Conservation (phyloP, 768 basidiomycete genomes). For the Cystofilobasidium ferigula region DNA sequence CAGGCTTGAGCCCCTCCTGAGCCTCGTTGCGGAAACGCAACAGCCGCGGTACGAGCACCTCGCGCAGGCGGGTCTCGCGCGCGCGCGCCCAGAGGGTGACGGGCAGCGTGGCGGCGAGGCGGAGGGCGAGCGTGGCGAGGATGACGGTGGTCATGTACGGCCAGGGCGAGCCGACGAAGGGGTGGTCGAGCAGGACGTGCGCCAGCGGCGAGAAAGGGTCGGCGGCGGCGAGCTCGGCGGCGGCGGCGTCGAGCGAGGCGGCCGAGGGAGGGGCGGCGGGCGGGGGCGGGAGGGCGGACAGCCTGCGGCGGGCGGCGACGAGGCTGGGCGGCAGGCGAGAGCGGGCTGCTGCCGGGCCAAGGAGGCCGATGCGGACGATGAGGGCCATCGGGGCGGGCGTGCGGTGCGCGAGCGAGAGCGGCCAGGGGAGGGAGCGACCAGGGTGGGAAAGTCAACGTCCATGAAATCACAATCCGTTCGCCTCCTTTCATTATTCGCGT, state of each 20-base stretch:
- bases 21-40: neutral
- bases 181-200: slow-evolving; percentile 4
- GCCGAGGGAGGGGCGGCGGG: slow-evolving; percentile 44
- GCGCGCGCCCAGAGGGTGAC: slow-evolving; percentile 9
- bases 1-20: neutral
- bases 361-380: no score
- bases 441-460: no score
- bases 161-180: neutral
- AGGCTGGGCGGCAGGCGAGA: neutral
- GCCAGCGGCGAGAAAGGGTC: neutral
- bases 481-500: no score
- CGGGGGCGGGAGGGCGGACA: slow-evolving; percentile 41
- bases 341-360: no score
- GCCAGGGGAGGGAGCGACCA: no score
- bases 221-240: slow-evolving; percentile 34
- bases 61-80: neutral
- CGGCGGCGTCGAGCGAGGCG: neutral
- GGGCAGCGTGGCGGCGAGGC: slow-evolving; percentile 6
- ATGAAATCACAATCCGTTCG: no score
- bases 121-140: neutral
- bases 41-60: neutral
- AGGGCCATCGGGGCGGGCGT: no score
- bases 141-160: slow-evolving; percentile 12
- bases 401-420: no score
- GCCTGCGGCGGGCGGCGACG: neutral